phyloP scores from a whole-genome alignment of 1,284 basidiomycete genomes.

The Trametes polyzona region DNA sequence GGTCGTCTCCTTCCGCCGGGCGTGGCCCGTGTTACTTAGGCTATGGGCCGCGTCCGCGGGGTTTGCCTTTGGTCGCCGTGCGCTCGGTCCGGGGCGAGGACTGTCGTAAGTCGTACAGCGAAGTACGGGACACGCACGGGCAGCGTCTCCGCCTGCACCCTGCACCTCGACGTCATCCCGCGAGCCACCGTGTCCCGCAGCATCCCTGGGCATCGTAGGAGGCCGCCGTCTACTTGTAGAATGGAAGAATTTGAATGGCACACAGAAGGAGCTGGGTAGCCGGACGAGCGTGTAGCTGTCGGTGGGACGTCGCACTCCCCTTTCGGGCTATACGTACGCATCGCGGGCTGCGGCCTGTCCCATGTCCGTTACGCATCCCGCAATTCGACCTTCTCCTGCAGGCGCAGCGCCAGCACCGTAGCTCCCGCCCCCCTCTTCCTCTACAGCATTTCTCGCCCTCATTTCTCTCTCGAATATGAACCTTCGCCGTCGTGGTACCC shows the following conservation, averaged over 20 bases:
- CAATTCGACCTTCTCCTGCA: not conserved
- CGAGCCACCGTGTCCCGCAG: not conserved
- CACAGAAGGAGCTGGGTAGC: too few species aligned
- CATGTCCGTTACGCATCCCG: not conserved
- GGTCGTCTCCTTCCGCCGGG: not conserved
- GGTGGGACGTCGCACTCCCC: too few species aligned
- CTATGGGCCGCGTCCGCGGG: not conserved
- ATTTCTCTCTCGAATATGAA: not conserved
- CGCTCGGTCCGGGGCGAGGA: not conserved
- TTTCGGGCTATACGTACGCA: not conserved
- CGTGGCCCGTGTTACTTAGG: not conserved
- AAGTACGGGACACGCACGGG: too few species aligned
- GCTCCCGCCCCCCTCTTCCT: not conserved
- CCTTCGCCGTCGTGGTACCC: not conserved
- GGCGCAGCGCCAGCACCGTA: constrained; percentile 6
- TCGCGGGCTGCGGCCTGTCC: not conserved
- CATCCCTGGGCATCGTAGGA: too few species aligned
- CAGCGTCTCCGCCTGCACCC: not conserved
- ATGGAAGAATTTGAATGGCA: too few species aligned
- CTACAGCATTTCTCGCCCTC: not conserved
- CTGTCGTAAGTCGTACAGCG: constrained; percentile 10
- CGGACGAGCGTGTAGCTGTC: too few species aligned
- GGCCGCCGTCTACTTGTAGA: too few species aligned
- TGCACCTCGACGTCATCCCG: not conserved
- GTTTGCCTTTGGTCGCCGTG: not conserved